A percentile compares a stretch with the other conserved stretches of the same genome.
Conservation (phyloP, 305 asterid genomes). For the Lippia alba region DNA sequence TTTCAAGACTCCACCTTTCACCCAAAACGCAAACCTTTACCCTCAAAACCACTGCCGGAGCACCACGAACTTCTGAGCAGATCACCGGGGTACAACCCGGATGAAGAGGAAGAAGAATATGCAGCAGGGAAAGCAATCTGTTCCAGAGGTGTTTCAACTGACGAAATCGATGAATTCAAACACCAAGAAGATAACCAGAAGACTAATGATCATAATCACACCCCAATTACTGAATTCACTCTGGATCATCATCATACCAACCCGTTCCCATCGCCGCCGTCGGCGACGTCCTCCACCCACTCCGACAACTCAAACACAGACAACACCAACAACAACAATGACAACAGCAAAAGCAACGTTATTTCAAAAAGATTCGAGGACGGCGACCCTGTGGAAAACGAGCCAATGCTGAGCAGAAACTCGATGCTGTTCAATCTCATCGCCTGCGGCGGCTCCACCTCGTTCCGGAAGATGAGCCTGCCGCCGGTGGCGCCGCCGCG, state of each 20-base stretch:
- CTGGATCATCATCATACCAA: slow-evolving; percentile 22
- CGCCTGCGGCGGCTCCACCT: slow-evolving; percentile 64
- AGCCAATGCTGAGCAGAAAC: slow-evolving; percentile 53
- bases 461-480: slow-evolving; percentile 48
- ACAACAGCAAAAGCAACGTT: background rate
- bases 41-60: slow-evolving; percentile 29
- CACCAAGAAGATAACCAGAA: background rate
- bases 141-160: slow-evolving; percentile 54
- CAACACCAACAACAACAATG: background rate
- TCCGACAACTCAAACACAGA: slow-evolving; percentile 36
- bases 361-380: slow-evolving; percentile 52
- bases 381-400: slow-evolving; percentile 46
- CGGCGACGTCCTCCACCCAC: slow-evolving; percentile 52
- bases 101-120: slow-evolving; percentile 24
- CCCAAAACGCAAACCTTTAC: slow-evolving; percentile 37
- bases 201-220: background rate
- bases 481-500: slow-evolving; percentile 33
- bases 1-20: slow-evolving; percentile 29
- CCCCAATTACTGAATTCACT: slow-evolving; percentile 34
- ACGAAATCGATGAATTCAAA: slow-evolving; percentile 38
- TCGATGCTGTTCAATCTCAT: slow-evolving; percentile 60
- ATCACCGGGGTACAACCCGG: slow-evolving; percentile 4
- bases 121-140: slow-evolving; percentile 31
- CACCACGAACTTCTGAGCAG: slow-evolving; percentile 26
- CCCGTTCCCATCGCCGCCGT: slow-evolving; percentile 53